phyloP scores from a whole-genome alignment of 1,284 basidiomycete species.

The Leccinum solheimii region DNA sequence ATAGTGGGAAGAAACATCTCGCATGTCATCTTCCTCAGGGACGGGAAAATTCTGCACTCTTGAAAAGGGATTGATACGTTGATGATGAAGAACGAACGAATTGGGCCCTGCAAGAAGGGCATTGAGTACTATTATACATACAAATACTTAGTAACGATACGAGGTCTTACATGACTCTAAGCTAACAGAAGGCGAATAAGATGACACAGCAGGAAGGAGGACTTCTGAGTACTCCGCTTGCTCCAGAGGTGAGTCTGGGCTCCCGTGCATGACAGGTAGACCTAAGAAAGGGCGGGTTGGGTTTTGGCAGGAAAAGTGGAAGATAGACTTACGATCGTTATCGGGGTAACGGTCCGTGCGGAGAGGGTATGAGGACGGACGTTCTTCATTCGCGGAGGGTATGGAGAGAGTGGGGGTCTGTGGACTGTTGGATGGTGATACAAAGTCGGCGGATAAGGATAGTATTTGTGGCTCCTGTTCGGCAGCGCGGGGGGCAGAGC shows the following conservation, averaged over 20 bases:
- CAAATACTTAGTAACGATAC: constrained; percentile 63
- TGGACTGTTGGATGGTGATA: constrained; percentile 52
- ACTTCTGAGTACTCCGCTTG: constrained; percentile 41
- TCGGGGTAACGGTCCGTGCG: constrained; percentile 41
- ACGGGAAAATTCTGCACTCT: constrained; percentile 15
- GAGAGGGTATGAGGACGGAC: constrained; percentile 44
- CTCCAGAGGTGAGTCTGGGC: constrained; percentile 39
- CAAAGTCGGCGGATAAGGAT: constrained; percentile 49
- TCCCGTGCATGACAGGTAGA: constrained; percentile 39
- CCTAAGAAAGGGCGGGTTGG: constrained; percentile 17
- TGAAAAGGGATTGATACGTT: constrained; percentile 31
- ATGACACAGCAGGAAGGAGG: constrained; percentile 40
- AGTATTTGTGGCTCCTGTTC: constrained; percentile 58
- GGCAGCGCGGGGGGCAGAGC: constrained; percentile 54
- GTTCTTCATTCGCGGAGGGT: constrained; percentile 44
- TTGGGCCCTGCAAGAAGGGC: constrained; percentile 53
- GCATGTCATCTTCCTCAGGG: constrained; percentile 17
- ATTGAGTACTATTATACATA: constrained; percentile 69
- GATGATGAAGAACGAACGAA: constrained; percentile 24
- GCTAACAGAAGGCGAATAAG: constrained; percentile 41
- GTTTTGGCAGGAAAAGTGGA: constrained; percentile 1
- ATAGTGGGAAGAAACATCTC: constrained; percentile 27
- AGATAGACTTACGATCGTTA: constrained; percentile 32
- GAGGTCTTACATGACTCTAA: constrained; percentile 65
- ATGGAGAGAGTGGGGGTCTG: constrained; percentile 53